Evolutionary conservation across 2,329 filamentous ascomycete species (phyloP), one percentile per base, ranked within the genome.

Genomic region (Zymoseptoria tritici): DNA sequence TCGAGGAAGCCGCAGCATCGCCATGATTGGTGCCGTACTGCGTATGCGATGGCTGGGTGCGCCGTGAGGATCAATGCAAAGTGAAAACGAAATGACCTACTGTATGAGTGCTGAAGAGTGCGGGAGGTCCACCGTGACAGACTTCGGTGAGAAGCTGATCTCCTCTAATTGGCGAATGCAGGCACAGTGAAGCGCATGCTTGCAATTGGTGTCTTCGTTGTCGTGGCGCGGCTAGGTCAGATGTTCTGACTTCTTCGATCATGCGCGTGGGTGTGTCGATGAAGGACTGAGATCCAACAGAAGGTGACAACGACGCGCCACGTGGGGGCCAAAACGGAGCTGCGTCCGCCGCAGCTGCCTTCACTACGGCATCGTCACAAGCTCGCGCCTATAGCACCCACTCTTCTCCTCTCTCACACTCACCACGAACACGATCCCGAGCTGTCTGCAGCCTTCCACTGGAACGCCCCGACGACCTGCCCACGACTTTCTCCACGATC

Each of bases 1-100:
- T 9, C 64, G 62, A 1, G 64, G 66, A n/a, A 66, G 61, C 7
- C 62, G 57, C 21, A 67, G 60, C 55, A 68, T 55, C 7, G 54
- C n/a, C 54, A 60, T 61, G 31, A 16, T 36, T 20, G 3, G 26
- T 13, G 16, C 6, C 26, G 51, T 58, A 46, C 29, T 56, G 52
- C 20, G 9, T 49, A 7, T 49, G 46, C 31, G 13, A 36, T 36
- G 31, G 31, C 31, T 36, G 31, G 13, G 9, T 36, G 31, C 2
- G 31, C 31, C 13, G 31, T 36, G 31, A 36, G 13, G 5, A 1
- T 13, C 9, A 36, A 36, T 1, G 9, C 8, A 16, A 36, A 36
- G 31, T 11, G 31, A 36, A 13, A 36, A 8, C 4, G 31, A 13
- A 11, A 9, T 9, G 9, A 16, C 31, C 31, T 36, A 36, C 31